These are phyloP conservation scores for Isatis lusitanica DNA, from an alignment of 441 rosid genomes.

Conservation along the genomic window DNA sequence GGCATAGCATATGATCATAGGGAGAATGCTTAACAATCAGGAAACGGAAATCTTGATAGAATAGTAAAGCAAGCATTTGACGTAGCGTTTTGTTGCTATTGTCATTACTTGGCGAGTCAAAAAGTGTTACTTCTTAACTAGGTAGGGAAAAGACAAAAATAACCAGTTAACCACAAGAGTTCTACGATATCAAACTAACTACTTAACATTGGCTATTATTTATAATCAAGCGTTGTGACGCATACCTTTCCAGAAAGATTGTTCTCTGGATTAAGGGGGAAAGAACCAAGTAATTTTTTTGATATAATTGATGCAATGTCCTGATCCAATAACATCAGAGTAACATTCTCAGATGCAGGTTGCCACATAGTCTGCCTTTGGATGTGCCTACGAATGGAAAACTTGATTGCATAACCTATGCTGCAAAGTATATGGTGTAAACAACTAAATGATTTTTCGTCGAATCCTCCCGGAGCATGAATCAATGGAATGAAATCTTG, in stretches of 20 bases:
- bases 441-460: constrained; percentile 64
- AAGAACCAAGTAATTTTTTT: constrained; percentile 61
- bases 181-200: background rate
- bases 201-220: background rate
- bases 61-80: background rate
- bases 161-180: background rate
- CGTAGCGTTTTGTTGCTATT: background rate
- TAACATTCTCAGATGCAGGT: constrained; percentile 37
- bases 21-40: constrained; percentile 3
- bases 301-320: constrained; percentile 46
- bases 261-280: constrained; percentile 61
- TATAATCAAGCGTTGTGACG: background rate
- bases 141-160: background rate
- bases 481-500: constrained; percentile 65
- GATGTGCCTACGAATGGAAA: constrained; percentile 40
- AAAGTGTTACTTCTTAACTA: background rate
- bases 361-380: constrained; percentile 34
- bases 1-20: background rate
- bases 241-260: constrained; percentile 63
- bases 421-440: constrained; percentile 60
- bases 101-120: background rate
- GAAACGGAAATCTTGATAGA: background rate
- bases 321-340: constrained; percentile 44
- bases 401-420: constrained; percentile 58
- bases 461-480: constrained; percentile 47